Evolutionary conservation across 148 eudicot genomes (phyloP), one percentile per base, ranked within the genome.

Genomic region (Linanthus parryae): DNA sequence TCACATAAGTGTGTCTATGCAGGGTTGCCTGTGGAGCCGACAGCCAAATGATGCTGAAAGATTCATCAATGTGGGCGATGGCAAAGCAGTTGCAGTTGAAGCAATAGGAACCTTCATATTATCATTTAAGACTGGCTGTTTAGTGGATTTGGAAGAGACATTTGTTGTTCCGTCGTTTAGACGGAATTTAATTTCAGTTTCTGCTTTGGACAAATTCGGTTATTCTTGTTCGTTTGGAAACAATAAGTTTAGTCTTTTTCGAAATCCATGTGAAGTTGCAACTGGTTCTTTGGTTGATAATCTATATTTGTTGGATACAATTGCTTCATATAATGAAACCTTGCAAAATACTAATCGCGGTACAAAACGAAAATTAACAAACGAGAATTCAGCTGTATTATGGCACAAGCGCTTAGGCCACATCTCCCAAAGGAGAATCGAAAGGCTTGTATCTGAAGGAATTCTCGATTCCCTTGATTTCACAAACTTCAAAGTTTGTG

Each of bases 1-100:
- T n/a, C n/a, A n/a, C n/a, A n/a, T n/a, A n/a, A n/a, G n/a, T n/a
- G n/a, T n/a, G n/a, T n/a, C 55, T 50, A 27, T 50, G 36, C 18
- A 50, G 55, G 55, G 55, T 50, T 50, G 8, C 38, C 38, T 31
- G 55, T 22, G 38, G 11, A 22, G 12, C 4, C 55, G 38, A 50
- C 3, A 16, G 45, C 19, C 45, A 42, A 42, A 4, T 42, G 45
- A 42, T 42, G 45, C 21, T 42, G 45, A 42, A 42, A 42, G 45
- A 42, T 17, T 42, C n/a, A n/a, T n/a, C n/a, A n/a, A n/a, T n/a
- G n/a, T n/a, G n/a, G n/a, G n/a, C n/a, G n/a, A n/a, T n/a, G 45
- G 45, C 45, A 42, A 42, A 4, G 3, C 19, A 15, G 45, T 42
- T 14, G 19, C 11, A 42, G 45, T 42, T 14, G 21, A 42, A 16